Conservation (phyloP, 352 stramenopile genomes). For the Pythium guiyangense region DNA sequence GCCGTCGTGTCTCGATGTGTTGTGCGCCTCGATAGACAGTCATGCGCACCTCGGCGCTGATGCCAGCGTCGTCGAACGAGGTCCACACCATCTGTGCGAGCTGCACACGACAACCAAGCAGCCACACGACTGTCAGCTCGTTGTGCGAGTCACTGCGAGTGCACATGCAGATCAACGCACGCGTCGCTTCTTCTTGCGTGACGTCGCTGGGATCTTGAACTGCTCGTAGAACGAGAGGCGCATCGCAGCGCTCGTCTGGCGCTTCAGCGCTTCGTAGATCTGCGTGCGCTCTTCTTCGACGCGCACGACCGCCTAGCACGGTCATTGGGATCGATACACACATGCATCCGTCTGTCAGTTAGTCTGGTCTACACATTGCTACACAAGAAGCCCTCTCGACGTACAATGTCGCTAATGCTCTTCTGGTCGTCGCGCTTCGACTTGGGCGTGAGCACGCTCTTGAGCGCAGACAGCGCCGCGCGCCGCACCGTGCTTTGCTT, state of each 20-base stretch:
- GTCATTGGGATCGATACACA: neutral
- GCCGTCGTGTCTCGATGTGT: neutral
- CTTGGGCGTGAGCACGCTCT: slow-evolving; percentile 22
- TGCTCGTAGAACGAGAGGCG: slow-evolving; percentile 58
- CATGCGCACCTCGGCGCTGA: slow-evolving; percentile 54
- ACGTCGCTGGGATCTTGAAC: slow-evolving; percentile 43
- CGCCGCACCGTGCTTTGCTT: slow-evolving; percentile 21
- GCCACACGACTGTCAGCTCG: neutral
- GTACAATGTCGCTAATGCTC: slow-evolving; percentile 29
- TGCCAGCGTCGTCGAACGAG: slow-evolving; percentile 39
- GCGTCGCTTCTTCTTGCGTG: slow-evolving; percentile 71
- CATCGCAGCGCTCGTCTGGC: slow-evolving; percentile 29
- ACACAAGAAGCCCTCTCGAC: slow-evolving; percentile 4
- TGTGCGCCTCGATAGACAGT: neutral
- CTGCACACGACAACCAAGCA: slow-evolving; percentile 11
- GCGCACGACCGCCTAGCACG: slow-evolving; percentile 33
- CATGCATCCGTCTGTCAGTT: neutral
- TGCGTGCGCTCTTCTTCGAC: slow-evolving; percentile 49
- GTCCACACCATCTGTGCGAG: slow-evolving; percentile 64
- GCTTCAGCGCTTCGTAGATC: slow-evolving; percentile 57
- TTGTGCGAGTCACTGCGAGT: neutral
- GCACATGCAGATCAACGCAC: slow-evolving; percentile 16
- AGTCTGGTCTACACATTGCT: neutral
- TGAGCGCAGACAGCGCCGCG: slow-evolving; percentile 17
- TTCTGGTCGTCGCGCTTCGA: slow-evolving; percentile 12